Conservation (phyloP, 495 filamentous ascomycete genomes). For the Podospora appendiculata region DNA sequence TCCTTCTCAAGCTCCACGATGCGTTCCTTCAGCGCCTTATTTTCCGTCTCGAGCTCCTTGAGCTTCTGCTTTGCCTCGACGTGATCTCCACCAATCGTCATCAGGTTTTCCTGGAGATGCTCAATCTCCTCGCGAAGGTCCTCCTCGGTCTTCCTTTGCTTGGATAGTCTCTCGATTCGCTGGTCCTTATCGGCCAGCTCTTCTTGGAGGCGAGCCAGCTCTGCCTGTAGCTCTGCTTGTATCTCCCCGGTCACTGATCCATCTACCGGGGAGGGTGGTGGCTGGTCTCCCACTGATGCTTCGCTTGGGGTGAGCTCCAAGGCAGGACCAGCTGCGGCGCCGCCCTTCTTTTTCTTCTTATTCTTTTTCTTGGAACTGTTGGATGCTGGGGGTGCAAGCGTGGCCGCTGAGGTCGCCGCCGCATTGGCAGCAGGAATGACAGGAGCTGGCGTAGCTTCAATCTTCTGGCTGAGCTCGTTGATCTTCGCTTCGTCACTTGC, state of each 20-base stretch:
- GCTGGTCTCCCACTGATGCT: slow-evolving; percentile 15
- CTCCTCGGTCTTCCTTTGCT: slow-evolving; percentile 67
- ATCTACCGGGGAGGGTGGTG: slow-evolving; percentile 16
- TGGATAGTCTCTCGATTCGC: slow-evolving; percentile 56
- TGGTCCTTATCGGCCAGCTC: slow-evolving; percentile 64
- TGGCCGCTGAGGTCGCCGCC: slow-evolving; percentile 5
- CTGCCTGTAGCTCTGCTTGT: slow-evolving; percentile 32
- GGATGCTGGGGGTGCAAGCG: slow-evolving; percentile 10
- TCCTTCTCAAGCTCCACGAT: slow-evolving; percentile 60
- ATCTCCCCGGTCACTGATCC: slow-evolving; percentile 21
- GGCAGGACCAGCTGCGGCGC: slow-evolving; percentile 13
- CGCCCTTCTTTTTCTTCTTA: slow-evolving; percentile 78
- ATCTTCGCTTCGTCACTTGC: slow-evolving; percentile 23
- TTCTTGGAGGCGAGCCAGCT: slow-evolving; percentile 43
- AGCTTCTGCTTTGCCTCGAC: slow-evolving; percentile 76
- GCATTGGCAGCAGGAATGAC: slow-evolving; percentile 8
- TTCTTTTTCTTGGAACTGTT: slow-evolving; percentile 73
- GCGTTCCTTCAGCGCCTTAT: slow-evolving; percentile 47
- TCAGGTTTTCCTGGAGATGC: slow-evolving; percentile 66
- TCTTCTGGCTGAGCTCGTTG: slow-evolving; percentile 25
- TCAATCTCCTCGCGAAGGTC: slow-evolving; percentile 82
- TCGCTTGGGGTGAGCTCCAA: slow-evolving; percentile 17
- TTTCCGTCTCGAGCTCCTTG: slow-evolving; percentile 43
- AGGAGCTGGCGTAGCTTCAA: slow-evolving; percentile 15
- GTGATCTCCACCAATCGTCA: slow-evolving; percentile 69